phyloP scores from a whole-genome alignment of 495 filamentous ascomycete genomes.

The Ascobolus immersus region DNA sequence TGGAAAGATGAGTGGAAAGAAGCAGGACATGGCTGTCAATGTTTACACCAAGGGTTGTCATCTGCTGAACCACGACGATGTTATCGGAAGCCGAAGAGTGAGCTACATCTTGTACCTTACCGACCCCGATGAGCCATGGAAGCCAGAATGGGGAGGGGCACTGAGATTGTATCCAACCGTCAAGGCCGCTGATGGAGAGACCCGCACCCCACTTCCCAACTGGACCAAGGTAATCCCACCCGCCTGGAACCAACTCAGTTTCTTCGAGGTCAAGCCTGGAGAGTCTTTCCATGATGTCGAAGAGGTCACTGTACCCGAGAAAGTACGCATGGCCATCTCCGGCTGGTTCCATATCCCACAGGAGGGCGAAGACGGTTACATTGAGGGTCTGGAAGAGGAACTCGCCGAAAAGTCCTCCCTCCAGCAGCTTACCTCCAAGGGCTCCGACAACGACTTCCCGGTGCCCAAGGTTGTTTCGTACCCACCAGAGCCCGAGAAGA shows the following conservation, averaged over 20 bases:
- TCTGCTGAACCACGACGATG: conserved; percentile 90
- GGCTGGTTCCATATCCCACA: conserved; percentile 99
- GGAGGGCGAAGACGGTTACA: conserved; percentile 77
- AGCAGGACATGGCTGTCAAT: conserved; percentile 99
- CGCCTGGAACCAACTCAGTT: conserved; percentile 87
- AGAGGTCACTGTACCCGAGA: conserved; percentile 64
- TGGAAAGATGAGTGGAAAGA: conserved; percentile 65
- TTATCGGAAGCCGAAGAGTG: conserved; percentile 76
- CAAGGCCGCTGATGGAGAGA: conserved; percentile 39
- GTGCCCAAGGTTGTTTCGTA: conserved; percentile 31
- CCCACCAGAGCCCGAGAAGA: conserved; percentile 15
- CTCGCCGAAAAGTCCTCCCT: conserved; percentile 70
- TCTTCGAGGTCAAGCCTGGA: conserved; percentile 93
- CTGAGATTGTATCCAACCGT: conserved; percentile 67
- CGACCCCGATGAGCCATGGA: conserved; percentile 77
- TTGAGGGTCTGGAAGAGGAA: conserved; percentile 65
- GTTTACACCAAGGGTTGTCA: conserved; percentile 92
- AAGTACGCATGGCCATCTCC: conserved; percentile 87
- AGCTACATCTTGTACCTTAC: conserved; percentile 95
- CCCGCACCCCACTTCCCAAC: conserved; percentile 52
- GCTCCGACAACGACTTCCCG: conserved; percentile 63
- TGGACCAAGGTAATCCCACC: conserved; percentile 57
- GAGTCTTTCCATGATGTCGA: conserved; percentile 97
- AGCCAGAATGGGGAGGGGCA: conserved; percentile 80
- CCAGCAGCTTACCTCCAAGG: conserved; percentile 72